Evolutionary conservation across 2,329 filamentous ascomycete genomes (phyloP).

Genomic region (Bertia moriformis): DNA sequence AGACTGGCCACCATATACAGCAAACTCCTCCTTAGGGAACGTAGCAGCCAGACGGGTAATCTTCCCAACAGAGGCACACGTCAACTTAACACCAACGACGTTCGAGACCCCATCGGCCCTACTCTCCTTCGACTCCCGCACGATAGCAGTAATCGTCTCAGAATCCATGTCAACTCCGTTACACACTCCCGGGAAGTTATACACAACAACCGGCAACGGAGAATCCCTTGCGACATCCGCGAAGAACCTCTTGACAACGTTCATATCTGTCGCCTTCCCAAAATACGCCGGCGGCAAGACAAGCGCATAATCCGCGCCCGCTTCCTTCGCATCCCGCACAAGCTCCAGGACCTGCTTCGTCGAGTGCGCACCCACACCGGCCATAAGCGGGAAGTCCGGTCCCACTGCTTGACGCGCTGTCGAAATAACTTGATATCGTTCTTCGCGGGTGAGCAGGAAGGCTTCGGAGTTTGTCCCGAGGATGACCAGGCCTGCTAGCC

Average conservation of each 20-base stretch:
- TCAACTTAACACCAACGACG: conserved; percentile 36
- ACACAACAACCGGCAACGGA: conserved; percentile 27
- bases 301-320: conserved; percentile 29
- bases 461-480: conserved; percentile 40
- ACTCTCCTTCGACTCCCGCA: conserved; percentile 13
- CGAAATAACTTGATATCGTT: conserved; percentile 24
- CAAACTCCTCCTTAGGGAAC: conserved; percentile 27
- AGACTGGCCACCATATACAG: conserved; percentile 38
- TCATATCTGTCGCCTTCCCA: conserved; percentile 25
- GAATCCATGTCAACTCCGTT: conserved; percentile 36
- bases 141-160: conserved; percentile 20
- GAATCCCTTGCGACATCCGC: conserved; percentile 21
- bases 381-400: conserved; percentile 28
- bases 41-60: conserved; percentile 24
- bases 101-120: conserved; percentile 24
- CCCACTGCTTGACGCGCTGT: conserved; percentile 25
- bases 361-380: conserved; percentile 30
- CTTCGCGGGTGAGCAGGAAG: conserved; percentile 31
- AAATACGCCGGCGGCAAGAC: conserved; percentile 31
- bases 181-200: conserved; percentile 35
- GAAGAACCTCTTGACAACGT: conserved; percentile 27
- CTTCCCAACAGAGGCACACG: conserved; percentile 37
- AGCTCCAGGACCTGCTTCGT: conserved; percentile 29
- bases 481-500: conserved; percentile 34
- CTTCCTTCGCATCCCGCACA: conserved; percentile 24